phyloP scores from a whole-genome alignment of 768 basidiomycete genomes.

The Gelatoporia subvermispora region DNA sequence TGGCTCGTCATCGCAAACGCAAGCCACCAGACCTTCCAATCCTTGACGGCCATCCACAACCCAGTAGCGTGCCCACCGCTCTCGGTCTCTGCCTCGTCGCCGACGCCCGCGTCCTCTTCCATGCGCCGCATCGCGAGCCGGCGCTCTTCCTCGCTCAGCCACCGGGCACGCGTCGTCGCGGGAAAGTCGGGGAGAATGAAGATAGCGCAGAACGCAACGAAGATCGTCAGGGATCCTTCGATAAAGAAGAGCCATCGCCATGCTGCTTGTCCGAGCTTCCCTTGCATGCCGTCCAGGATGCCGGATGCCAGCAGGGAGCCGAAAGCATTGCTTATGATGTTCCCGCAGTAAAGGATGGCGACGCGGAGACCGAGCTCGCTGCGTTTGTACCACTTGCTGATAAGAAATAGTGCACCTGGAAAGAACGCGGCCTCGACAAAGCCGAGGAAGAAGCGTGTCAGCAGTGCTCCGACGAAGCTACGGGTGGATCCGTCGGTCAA shows the following conservation, averaged over 20 bases:
- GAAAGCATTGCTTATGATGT: constrained; percentile 77
- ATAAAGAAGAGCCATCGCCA: constrained; percentile 82
- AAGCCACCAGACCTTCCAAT: constrained; percentile 86
- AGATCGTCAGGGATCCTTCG: constrained; percentile 56
- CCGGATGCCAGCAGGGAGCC: constrained; percentile 74
- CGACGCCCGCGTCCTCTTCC: constrained; percentile 57
- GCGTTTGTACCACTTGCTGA: constrained; percentile 71
- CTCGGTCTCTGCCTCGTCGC: constrained; percentile 43
- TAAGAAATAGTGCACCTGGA: constrained; percentile 59
- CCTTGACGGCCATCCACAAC: constrained; percentile 54
- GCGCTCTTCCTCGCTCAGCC: constrained; percentile 55
- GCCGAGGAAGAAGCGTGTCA: constrained; percentile 74
- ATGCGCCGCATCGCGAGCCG: constrained; percentile 55
- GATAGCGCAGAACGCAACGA: constrained; percentile 47
- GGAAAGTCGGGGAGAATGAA: constrained; percentile 77
- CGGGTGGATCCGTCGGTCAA: constrained; percentile 8
- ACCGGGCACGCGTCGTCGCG: constrained; percentile 41
- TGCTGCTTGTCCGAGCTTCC: constrained; percentile 57
- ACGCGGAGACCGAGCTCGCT: constrained; percentile 66
- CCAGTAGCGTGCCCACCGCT: constrained; percentile 35
- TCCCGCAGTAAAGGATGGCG: constrained; percentile 66
- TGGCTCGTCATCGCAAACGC: constrained; percentile 56
- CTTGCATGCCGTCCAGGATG: constrained; percentile 70
- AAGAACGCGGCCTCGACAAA: constrained; percentile 57
- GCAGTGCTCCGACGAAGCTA: constrained; percentile 54